Conservation (phyloP, 495 filamentous ascomycete genomes). For the Hapsidospora chrysogenum region DNA sequence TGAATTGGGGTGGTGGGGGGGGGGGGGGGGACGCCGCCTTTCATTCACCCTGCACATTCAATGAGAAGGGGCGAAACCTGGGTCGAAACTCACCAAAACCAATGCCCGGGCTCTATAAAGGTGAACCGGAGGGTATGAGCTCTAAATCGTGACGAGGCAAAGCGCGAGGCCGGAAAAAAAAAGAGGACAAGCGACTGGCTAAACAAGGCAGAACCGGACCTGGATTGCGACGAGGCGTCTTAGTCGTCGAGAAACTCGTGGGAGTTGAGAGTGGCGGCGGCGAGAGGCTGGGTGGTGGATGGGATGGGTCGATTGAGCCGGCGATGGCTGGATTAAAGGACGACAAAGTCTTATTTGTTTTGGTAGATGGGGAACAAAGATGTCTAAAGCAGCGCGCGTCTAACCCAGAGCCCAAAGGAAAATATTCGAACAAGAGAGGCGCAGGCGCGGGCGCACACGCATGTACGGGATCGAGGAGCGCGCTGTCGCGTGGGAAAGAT, state of each 20-base stretch:
- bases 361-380: background rate
- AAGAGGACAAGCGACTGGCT: conserved; percentile 1
- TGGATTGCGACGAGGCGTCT: no score
- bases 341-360: no score
- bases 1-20: no score
- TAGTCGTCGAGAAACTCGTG: no score
- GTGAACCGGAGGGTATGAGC: background rate
- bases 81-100: no score
- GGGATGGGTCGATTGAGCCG: background rate
- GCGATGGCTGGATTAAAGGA: background rate
- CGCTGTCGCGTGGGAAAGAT: no score
- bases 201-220: no score
- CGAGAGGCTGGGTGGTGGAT: background rate
- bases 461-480: background rate
- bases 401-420: background rate
- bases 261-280: no score
- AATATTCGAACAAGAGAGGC: background rate
- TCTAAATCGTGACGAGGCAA: background rate
- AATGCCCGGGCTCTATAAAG: no score
- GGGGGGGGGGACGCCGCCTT: no score
- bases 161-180: background rate
- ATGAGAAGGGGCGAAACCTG: no score
- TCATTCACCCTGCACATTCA: no score
- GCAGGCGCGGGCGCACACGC: background rate
- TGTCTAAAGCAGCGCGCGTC: conserved; percentile 3